Percentiles rank a stretch among this genome's conserved stretches.
Evolutionary conservation across 1,139 yeast species (phyloP).

Genomic region (Yamadazyma aaseri): DNA sequence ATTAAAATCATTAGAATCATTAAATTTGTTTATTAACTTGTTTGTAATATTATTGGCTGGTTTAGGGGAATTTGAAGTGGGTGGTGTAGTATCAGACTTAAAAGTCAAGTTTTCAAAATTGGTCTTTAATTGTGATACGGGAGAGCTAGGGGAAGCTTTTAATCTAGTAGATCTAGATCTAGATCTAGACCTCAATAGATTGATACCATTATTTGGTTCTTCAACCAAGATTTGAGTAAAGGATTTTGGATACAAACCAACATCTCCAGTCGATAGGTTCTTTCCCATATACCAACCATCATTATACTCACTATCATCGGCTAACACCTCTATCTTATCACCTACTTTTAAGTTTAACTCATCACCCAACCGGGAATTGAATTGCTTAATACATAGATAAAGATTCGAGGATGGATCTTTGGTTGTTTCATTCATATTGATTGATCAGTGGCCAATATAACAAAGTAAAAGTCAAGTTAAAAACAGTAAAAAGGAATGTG

Average conservation of each 20-base stretch:
- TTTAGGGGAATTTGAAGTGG: not conserved
- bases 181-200: constrained; percentile 27
- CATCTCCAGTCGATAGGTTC: constrained; percentile 64
- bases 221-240: constrained; percentile 56
- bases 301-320: constrained; percentile 89
- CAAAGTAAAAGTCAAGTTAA: no score
- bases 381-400: constrained; percentile 74
- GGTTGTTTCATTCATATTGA: no score
- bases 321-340: constrained; percentile 82
- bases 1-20: constrained; percentile 6
- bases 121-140: constrained; percentile 16
- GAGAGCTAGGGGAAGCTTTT: constrained; percentile 18
- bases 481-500: no score
- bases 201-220: constrained; percentile 15
- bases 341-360: constrained; percentile 80
- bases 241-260: constrained; percentile 87
- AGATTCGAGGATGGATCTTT: constrained; percentile 19
- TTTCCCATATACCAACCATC: constrained; percentile 98
- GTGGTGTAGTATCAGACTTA: not conserved
- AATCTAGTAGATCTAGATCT: constrained; percentile 61
- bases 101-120: constrained; percentile 18
- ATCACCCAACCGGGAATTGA: constrained; percentile 83
- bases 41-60: not conserved
- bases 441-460: no score
- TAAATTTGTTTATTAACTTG: not conserved